A percentile compares a stretch with the other conserved stretches of the same genome.
phyloP scores from a whole-genome alignment of 1,284 basidiomycete genomes.

The Malassezia yamatoensis region DNA sequence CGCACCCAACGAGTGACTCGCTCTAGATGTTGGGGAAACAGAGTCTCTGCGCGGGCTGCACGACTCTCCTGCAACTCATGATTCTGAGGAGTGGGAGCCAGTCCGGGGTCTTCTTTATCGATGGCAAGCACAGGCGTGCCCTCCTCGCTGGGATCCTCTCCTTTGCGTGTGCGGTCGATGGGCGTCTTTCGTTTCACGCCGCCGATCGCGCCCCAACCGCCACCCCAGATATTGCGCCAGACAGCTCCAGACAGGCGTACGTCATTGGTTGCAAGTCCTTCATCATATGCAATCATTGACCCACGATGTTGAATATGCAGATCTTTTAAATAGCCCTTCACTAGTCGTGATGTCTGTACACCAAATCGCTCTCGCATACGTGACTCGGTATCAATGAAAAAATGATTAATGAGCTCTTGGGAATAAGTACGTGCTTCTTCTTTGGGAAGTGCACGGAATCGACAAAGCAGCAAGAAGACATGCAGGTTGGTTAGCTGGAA shows the following conservation, averaged over 20 bases:
- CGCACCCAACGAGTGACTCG: constrained; percentile 67
- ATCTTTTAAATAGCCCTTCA: constrained; percentile 78
- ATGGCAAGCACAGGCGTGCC: constrained; percentile 52
- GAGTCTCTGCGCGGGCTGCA: constrained; percentile 48
- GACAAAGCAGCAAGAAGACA: constrained; percentile 77
- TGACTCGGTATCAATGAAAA: constrained; percentile 88
- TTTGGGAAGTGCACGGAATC: constrained; percentile 70
- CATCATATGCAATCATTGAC: constrained; percentile 68
- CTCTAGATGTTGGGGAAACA: constrained; percentile 57
- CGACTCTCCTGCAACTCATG: constrained; percentile 21
- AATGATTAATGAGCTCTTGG: constrained; percentile 82
- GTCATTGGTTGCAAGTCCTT: constrained; percentile 55
- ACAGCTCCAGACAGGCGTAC: constrained; percentile 62
- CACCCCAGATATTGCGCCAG: constrained; percentile 77
- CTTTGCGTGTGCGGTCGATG: background rate
- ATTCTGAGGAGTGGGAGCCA: background rate
- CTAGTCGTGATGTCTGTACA: constrained; percentile 62
- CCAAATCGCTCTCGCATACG: constrained; percentile 69
- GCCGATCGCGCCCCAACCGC: constrained; percentile 50
- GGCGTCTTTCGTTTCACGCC: constrained; percentile 47
- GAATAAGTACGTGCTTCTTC: constrained; percentile 59
- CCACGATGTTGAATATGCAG: constrained; percentile 87
- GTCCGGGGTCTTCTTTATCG: constrained; percentile 20
- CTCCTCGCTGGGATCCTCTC: constrained; percentile 20
- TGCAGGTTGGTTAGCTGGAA: constrained; percentile 91